Conservation (phyloP, 352 stramenopile species). For the Phytophthora quininea region DNA sequence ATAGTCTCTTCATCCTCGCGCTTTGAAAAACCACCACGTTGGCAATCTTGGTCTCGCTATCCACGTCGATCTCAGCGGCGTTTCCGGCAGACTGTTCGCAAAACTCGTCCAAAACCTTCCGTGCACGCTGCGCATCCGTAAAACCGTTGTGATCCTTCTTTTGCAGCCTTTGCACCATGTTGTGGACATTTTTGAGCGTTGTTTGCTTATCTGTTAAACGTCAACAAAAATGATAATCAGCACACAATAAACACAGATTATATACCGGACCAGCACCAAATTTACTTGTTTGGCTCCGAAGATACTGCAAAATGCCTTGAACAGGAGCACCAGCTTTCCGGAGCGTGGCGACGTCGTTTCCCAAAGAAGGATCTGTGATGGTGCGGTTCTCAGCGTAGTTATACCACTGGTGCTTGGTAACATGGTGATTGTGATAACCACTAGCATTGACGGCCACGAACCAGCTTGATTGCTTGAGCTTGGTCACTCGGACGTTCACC, state of each 20-base stretch:
- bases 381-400: neutral
- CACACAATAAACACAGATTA: neutral
- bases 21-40: neutral
- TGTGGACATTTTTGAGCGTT: neutral
- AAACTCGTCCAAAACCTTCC: neutral
- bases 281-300: neutral
- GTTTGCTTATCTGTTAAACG: neutral
- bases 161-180: neutral
- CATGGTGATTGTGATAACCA: neutral
- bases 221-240: neutral
- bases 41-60: neutral
- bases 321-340: neutral
- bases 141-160: neutral
- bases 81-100: neutral
- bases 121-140: conserved; percentile 7
- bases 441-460: neutral
- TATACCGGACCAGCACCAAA: neutral
- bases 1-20: conserved; percentile 2
- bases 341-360: neutral
- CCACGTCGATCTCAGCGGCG: neutral
- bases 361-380: neutral
- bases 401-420: neutral
- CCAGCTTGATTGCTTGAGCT: neutral
- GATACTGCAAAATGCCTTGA: neutral
- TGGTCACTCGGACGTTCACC: neutral